Base-by-base conservation (phyloP, 352 stramenopile species). In the Phytophthora colocasiae region DNA sequence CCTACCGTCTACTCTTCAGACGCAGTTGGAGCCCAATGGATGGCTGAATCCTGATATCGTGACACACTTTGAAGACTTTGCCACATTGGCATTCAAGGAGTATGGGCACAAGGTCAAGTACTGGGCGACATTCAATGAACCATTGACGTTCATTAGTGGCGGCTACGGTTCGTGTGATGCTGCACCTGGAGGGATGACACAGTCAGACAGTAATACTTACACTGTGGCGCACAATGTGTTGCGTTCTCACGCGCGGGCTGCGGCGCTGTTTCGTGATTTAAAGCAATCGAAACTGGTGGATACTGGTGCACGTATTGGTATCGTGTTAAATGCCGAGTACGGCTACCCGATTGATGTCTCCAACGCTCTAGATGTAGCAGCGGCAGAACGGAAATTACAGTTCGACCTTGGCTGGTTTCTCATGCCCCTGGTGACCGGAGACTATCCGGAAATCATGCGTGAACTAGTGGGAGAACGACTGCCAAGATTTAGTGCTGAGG, bases 111-210 rank as follows among this genome's bases (percentile, higher is more conserved):
- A 96, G 49, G 90, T 99, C 14, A 90, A 96, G 62, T 89, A 87
- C 57, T 99, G 96, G 96, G 89, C 97, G 12, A 99, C 96, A 3
- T 93, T 99, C 58, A 99, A 99, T 63, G 97, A 99, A 73, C 81
- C 93, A 12, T 95, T 90, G 78, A 94, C 81, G 8, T 89, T 98
- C 36, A 83, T 85, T 17, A 89, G 90, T 22, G 71, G 89, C 31
- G 95, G 87, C 17, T 98, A 98, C 70, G 85, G 87, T 50, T 88
- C 81, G 43, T 92, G 90, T 47, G 56, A 71, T 38, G 69, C 69
- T 19, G 78, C 77, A 24, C 73, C 77, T 0, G 74, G 69, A 0
- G 56, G 75, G 5, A 64, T 69, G 31, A 29, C 82, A 15, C 39
- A 51, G 27, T 87, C 73, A 0, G 60, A 65, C 6, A 84, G 68